Evolutionary conservation across 441 rosid genomes (phyloP), one percentile per base, ranked within the genome.

Genomic region (Metrosideros polymorpha): DNA sequence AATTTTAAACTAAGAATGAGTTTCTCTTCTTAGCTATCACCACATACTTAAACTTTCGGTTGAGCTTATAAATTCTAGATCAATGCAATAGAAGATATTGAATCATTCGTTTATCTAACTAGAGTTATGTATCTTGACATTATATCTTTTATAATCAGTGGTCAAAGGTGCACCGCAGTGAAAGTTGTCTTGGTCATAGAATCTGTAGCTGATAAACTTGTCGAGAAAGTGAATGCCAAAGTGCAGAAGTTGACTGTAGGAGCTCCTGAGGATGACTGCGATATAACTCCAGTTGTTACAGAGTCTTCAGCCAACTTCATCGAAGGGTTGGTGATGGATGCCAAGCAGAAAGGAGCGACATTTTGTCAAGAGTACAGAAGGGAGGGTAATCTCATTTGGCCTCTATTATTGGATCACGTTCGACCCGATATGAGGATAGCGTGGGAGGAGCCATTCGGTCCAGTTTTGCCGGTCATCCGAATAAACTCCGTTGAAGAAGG

Each of bases 401-500:
- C 99, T 7, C 90, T 98, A 91, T 89, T 98, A 92, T 87, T 96
- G 55, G 99, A 98, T 90, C 91, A 98, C 75, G 98, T 98, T 59
- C 91, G 93, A 86, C 98, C 99, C 1, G 98, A 96, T 86, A 98
- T 98, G 99, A 94, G 99, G 90, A 96, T 98, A 1, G 99, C 99
- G 0, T 98, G 99, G 99, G 99, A 98, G 89, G 99, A 98, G 87
- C 99, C 99, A 0, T 98, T 98, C 2, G 99, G 99, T 49, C 99
- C 99, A 0, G 95, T 98, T 86, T 77, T 98, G 52, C 99, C 99
- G 0, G 98, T 98, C 47, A 89, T 98, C 17, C 92, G 99, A 89
- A 98, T 96, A 85, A 89, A 53, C 84, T 93, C 98, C 2, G 87
- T 95, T 12, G 99, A 98, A 83, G 99, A 98, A 91, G 99, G 99